Percentiles rank a stretch among this genome's conserved stretches.
Evolutionary conservation across 805 yeast species (phyloP).

Genomic region (Yarrowia phangngaensis): DNA sequence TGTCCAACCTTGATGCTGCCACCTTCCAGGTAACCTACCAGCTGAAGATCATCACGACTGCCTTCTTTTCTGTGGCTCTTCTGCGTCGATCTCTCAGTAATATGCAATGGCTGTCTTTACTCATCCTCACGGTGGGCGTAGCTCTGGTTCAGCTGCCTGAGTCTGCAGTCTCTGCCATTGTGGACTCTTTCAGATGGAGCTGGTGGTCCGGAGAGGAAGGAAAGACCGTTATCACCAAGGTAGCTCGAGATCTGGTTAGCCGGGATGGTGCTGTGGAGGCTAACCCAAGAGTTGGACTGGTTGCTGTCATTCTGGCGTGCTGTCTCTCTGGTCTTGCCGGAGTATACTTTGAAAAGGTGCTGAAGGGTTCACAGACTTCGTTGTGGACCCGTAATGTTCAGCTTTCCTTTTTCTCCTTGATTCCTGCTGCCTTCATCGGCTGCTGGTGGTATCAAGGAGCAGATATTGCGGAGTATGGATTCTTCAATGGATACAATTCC

Average conservation of each 20-base stretch:
- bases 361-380: conserved; percentile 40
- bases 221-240: conserved; percentile 18
- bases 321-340: conserved; percentile 44
- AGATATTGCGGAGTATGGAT: conserved; percentile 39
- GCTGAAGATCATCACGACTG: conserved; percentile 45
- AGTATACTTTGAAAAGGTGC: conserved; percentile 45
- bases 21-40: conserved; percentile 46
- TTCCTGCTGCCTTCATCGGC: conserved; percentile 43
- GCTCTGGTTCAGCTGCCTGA: conserved; percentile 43
- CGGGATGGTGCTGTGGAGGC: conserved; percentile 29
- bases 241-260: conserved; percentile 13
- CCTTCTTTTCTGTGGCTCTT: conserved; percentile 43
- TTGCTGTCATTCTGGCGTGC: conserved; percentile 42
- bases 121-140: conserved; percentile 42
- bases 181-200: conserved; percentile 26
- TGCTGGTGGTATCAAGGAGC: conserved; percentile 40
- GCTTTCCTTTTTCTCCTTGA: conserved; percentile 41
- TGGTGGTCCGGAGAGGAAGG: conserved; percentile 26
- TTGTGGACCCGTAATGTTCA: conserved; percentile 45
- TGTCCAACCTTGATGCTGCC: conserved; percentile 44
- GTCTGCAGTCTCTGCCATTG: conserved; percentile 32
- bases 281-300: conserved; percentile 38
- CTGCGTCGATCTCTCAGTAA: conserved; percentile 38
- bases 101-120: conserved; percentile 41
- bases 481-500: conserved; percentile 42